Percentiles rank a stretch among this genome's conserved stretches.
These are phyloP conservation scores for Psophocarpus tetragonolobus DNA, from an alignment of 306 rosid genomes.

Conservation along the genomic window DNA sequence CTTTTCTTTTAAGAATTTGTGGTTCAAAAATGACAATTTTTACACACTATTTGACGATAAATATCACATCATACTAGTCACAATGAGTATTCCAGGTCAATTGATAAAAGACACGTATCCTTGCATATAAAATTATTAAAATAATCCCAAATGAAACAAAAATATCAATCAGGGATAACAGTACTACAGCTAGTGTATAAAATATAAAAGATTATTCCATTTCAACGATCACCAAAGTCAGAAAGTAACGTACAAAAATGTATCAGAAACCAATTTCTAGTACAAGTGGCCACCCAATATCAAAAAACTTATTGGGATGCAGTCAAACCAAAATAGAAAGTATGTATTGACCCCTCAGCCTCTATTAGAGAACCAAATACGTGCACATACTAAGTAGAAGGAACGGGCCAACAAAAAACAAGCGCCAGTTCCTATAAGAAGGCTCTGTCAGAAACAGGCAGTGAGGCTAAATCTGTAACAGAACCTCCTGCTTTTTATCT, in stretches of 20 bases:
- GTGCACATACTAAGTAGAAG: constrained; percentile 31
- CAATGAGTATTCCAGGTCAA: not conserved
- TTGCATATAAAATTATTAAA: not conserved
- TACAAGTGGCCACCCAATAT: constrained; percentile 44
- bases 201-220: constrained; percentile 1
- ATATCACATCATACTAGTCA: not conserved
- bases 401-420: constrained; percentile 67
- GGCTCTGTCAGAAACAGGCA: constrained; percentile 47
- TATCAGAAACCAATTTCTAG: not conserved
- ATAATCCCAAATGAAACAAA: too few species aligned
- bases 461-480: constrained; percentile 40
- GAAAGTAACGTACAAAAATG: constrained; percentile 1
- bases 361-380: constrained; percentile 14
- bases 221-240: not conserved
- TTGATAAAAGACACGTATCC: not conserved
- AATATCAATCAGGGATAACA: not conserved
- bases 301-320: constrained; percentile 40
- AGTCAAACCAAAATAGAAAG: not conserved
- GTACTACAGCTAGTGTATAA: not conserved
- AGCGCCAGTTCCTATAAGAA: constrained; percentile 60
- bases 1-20: too few species aligned
- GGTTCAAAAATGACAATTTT: not conserved
- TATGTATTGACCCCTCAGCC: constrained; percentile 34
- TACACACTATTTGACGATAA: not conserved
- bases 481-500: constrained; percentile 39